Conservation (phyloP, 23 red algal genomes). For the Gracilaria vermiculophylla region DNA sequence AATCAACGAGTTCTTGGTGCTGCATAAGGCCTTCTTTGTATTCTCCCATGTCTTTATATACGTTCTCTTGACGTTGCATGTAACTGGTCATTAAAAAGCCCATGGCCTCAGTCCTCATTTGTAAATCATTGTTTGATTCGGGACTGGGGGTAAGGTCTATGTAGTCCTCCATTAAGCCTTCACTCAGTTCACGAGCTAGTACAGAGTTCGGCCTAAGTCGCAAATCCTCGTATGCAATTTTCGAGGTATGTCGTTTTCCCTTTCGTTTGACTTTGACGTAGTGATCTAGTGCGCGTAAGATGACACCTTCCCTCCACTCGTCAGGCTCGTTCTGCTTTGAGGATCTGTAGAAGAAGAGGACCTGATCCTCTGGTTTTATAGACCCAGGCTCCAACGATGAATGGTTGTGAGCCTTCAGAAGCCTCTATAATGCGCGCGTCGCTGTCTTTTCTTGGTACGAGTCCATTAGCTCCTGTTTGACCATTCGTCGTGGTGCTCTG, state of each 20-base stretch:
- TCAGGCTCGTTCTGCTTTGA: neutral
- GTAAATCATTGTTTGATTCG: neutral
- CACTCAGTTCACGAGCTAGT: neutral
- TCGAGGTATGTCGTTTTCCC: too few relatives aligned
- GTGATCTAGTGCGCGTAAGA: neutral
- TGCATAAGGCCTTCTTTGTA: neutral
- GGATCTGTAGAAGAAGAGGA: too few relatives aligned
- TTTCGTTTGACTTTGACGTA: too few relatives aligned
- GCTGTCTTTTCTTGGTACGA: neutral
- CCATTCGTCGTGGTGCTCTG: neutral
- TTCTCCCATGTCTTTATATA: neutral
- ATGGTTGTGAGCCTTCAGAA: neutral
- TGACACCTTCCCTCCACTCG: neutral
- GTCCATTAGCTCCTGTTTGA: neutral
- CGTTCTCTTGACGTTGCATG: neutral
- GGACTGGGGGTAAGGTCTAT: neutral
- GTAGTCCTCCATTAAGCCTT: neutral
- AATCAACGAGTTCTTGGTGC: neutral
- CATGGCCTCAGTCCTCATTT: neutral
- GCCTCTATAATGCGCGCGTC: neutral
- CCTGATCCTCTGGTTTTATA: slow-evolving; percentile 35
- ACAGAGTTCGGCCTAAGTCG: neutral
- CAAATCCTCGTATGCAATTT: slow-evolving; percentile 35
- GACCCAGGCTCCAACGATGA: neutral
- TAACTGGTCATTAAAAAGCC: neutral